Percentiles rank a stretch among this genome's conserved stretches.
phyloP scores from a whole-genome alignment of 257 asterid species.

The Solanum sparsipilum region DNA sequence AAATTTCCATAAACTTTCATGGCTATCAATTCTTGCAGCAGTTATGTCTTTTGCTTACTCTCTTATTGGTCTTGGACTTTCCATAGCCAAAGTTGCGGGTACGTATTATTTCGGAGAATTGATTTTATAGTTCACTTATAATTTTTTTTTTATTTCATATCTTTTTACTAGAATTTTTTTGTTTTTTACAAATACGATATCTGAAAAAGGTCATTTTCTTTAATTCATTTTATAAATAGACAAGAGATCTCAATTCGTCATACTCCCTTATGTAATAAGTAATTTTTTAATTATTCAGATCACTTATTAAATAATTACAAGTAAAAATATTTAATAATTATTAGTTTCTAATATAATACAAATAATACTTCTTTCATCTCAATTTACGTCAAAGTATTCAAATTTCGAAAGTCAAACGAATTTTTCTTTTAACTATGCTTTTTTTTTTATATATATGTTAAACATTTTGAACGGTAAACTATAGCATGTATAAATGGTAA shows the following conservation, averaged over 20 bases:
- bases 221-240: too few species aligned
- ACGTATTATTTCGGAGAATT: background rate
- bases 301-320: background rate
- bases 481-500: too few species aligned
- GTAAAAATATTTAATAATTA: too few species aligned
- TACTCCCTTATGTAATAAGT: background rate
- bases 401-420: background rate
- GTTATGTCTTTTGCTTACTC: constrained; percentile 30
- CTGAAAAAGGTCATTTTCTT: too few species aligned
- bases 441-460: background rate
- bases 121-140: too few species aligned
- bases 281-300: background rate
- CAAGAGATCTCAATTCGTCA: too few species aligned
- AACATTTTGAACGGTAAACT: background rate
- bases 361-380: background rate
- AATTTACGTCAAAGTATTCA: background rate
- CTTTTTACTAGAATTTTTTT: fast-evolving
- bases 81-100: constrained; percentile 19
- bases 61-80: constrained; percentile 22
- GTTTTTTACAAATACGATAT: too few species aligned
- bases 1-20: constrained; percentile 17
- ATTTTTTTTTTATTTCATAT: too few species aligned
- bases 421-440: background rate
- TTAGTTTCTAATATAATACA: background rate
- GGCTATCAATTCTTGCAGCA: constrained; percentile 27